Conservation (phyloP, 345 rosid species). For the Geranium rotundifolium region DNA sequence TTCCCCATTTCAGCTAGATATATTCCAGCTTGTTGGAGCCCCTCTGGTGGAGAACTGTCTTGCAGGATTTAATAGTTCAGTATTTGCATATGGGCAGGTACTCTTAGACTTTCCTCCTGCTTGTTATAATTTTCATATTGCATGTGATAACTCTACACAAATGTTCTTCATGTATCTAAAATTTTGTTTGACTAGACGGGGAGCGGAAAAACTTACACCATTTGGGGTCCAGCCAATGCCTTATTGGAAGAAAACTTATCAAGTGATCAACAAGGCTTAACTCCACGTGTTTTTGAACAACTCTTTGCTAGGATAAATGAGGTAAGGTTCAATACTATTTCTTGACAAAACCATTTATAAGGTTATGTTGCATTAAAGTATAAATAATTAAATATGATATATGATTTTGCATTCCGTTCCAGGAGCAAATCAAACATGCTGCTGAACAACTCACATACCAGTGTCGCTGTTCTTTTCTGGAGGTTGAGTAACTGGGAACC, state of each 20-base stretch:
- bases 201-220: constrained; percentile 93
- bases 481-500: constrained; percentile 36
- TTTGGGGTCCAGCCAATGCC: constrained; percentile 96
- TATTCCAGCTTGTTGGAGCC: constrained; percentile 75
- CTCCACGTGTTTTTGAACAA: constrained; percentile 76
- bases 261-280: constrained; percentile 74
- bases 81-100: constrained; percentile 99
- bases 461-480: constrained; percentile 94
- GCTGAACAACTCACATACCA: constrained; percentile 85
- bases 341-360: constrained; percentile 3
- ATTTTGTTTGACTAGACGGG: constrained; percentile 50
- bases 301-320: constrained; percentile 79
- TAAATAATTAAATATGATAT: not conserved
- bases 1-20: constrained; percentile 42
- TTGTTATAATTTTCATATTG: not conserved
- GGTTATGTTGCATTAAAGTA: constrained; percentile 3
- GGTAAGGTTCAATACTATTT: constrained; percentile 31
- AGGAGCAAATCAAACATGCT: constrained; percentile 85
- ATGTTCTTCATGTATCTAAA: not conserved
- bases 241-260: constrained; percentile 49
- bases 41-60: constrained; percentile 94
- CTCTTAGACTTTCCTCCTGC: not conserved
- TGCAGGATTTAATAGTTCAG: constrained; percentile 95
- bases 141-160: too few species aligned
- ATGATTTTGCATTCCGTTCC: constrained; percentile 10